Evolutionary conservation across 768 basidiomycete species (phyloP).

Genomic region (Russula brevipes): DNA sequence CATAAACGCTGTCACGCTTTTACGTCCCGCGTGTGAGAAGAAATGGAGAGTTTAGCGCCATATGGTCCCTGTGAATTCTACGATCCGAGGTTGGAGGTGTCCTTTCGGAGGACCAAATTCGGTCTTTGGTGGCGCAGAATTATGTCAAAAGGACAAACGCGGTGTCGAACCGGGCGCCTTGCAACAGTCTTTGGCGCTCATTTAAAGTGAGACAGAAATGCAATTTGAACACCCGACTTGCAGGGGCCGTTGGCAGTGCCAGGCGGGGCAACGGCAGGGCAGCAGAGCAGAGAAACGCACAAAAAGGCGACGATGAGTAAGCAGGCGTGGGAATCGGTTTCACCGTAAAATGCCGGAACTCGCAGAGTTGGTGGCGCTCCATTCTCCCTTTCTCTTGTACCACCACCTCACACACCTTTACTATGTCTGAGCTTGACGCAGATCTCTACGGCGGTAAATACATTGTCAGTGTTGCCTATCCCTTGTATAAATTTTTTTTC

Average conservation of each 20-base stretch:
- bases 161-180: background rate
- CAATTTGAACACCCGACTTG: background rate
- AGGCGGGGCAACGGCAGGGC: background rate
- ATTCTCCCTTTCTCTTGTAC: slow-evolving; percentile 25
- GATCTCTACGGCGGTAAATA: slow-evolving; percentile 81
- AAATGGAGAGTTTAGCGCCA: background rate
- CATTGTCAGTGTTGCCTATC: background rate
- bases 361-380: slow-evolving; percentile 14
- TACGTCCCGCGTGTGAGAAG: background rate
- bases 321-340: slow-evolving; percentile 19
- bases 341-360: slow-evolving; percentile 13
- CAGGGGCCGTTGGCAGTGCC: too few species aligned
- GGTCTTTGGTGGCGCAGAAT: background rate
- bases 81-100: background rate
- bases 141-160: background rate
- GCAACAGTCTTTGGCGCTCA: background rate
- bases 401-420: slow-evolving; percentile 27
- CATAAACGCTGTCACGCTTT: background rate
- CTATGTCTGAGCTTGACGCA: slow-evolving; percentile 78
- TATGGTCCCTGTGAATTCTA: background rate
- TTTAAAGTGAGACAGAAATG: background rate
- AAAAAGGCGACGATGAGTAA: slow-evolving; percentile 3
- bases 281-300: background rate
- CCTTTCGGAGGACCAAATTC: background rate
- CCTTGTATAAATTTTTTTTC: background rate